phyloP scores from a whole-genome alignment of 179 eudicot species.

The Nepenthes alata region DNA sequence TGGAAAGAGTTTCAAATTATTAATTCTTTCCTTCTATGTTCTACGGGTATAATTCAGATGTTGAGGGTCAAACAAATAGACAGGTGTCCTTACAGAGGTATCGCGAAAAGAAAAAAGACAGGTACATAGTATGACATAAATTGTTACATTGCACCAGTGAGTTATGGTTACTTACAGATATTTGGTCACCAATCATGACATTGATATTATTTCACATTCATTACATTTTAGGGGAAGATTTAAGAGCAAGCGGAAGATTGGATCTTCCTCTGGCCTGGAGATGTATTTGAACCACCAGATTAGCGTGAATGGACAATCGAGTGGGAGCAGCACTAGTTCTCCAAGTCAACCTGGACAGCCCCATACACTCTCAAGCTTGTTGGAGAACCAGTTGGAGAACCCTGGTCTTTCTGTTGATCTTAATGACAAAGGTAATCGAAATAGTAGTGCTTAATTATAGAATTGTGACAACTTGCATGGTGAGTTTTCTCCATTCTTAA shows the following conservation, averaged over 20 bases:
- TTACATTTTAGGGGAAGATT: slow-evolving; percentile 49
- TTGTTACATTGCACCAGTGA: neutral
- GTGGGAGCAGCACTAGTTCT: slow-evolving; percentile 30
- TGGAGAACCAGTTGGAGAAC: slow-evolving; percentile 28
- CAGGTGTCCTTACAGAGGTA: slow-evolving; percentile 81
- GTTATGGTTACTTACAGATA: neutral
- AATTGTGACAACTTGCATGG: too few species aligned
- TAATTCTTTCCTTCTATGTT: slow-evolving; percentile 5
- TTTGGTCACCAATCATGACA: neutral
- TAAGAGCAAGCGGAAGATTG: slow-evolving; percentile 68
- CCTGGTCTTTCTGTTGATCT: slow-evolving; percentile 34
- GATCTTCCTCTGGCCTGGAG: slow-evolving; percentile 50
- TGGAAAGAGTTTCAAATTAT: neutral
- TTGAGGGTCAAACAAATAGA: slow-evolving; percentile 58
- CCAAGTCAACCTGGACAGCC: slow-evolving; percentile 43
- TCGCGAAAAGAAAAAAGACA: slow-evolving; percentile 79
- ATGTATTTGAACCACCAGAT: slow-evolving; percentile 48
- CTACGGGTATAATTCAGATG: slow-evolving; percentile 23
- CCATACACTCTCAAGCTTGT: slow-evolving; percentile 28
- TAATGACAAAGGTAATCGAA: slow-evolving; percentile 35
- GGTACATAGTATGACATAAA: slow-evolving; percentile 31
- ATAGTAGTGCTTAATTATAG: too few species aligned
- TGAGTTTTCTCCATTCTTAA: too few species aligned
- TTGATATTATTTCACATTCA: neutral
- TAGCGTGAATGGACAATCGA: slow-evolving; percentile 26